Percentiles rank a stretch among this genome's conserved stretches.
These are phyloP conservation scores for Tricholoma terreum DNA, from an alignment of 768 basidiomycete species.

Conservation along the genomic window DNA sequence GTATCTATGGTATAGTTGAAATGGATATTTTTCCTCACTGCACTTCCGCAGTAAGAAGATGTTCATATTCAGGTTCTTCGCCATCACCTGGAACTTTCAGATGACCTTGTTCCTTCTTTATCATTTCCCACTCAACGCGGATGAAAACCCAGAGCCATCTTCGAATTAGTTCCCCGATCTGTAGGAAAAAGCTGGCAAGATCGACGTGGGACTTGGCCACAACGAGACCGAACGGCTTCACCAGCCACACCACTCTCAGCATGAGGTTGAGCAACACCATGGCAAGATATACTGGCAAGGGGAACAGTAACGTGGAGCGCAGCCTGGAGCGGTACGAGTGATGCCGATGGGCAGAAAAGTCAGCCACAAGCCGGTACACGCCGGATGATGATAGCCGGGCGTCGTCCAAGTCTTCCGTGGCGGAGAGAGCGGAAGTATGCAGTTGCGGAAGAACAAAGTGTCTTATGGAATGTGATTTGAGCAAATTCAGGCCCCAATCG, in stretches of 20 bases:
- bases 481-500: constrained; percentile 90
- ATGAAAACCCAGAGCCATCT: constrained; percentile 99
- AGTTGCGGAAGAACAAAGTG: constrained; percentile 45
- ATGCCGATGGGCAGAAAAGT: constrained; percentile 14
- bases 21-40: constrained; percentile 10
- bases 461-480: constrained; percentile 41
- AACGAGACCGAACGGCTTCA: constrained; percentile 86
- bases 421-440: constrained; percentile 35
- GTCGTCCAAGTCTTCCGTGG: constrained; percentile 13
- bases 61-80: constrained; percentile 38
- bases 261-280: constrained; percentile 80
- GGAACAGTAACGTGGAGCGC: constrained; percentile 71
- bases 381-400: constrained; percentile 8
- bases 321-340: constrained; percentile 64
- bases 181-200: constrained; percentile 82
- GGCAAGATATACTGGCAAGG: constrained; percentile 81
- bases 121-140: constrained; percentile 94
- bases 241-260: constrained; percentile 89
- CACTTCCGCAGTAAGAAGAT: constrained; percentile 33
- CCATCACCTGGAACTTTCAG: constrained; percentile 29
- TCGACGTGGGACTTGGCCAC: constrained; percentile 78
- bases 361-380: constrained; percentile 3
- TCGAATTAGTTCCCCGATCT: constrained; percentile 83
- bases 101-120: constrained; percentile 47
- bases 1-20: constrained; percentile 8